Conservation (phyloP, 345 rosid genomes). For the Camelina sativa region DNA sequence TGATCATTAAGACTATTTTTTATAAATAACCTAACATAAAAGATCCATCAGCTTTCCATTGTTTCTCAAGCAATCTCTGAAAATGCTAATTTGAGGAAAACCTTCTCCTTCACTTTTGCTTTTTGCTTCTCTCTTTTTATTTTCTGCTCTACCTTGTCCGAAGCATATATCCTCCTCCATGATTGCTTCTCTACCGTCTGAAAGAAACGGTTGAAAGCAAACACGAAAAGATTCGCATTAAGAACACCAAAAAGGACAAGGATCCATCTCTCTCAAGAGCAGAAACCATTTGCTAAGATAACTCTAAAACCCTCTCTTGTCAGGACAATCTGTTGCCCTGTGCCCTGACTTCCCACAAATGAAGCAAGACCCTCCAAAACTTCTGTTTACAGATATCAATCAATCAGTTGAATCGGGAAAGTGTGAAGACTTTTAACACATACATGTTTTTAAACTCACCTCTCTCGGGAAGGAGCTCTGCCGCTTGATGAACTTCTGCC, state of each 20-base stretch:
- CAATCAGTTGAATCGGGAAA: not conserved
- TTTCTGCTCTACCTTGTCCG: conserved; percentile 35
- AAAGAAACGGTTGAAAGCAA: conserved; percentile 32
- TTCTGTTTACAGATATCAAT: conserved; percentile 40
- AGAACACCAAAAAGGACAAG: conserved; percentile 38
- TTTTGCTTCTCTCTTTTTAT: not conserved
- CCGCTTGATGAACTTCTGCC: conserved; percentile 63
- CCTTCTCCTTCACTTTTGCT: conserved; percentile 21
- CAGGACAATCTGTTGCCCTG: conserved; percentile 88
- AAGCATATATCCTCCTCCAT: conserved; percentile 33
- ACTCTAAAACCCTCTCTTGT: conserved; percentile 52
- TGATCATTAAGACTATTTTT: conserved; percentile 27
- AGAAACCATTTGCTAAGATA: not conserved
- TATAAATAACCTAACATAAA: conserved; percentile 26
- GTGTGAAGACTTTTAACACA: not conserved
- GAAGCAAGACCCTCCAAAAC: conserved; percentile 88
- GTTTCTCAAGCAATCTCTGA: conserved; percentile 43
- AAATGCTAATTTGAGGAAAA: conserved; percentile 36
- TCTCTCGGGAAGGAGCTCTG: conserved; percentile 55
- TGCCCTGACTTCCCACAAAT: conserved; percentile 81
- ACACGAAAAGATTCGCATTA: conserved; percentile 25
- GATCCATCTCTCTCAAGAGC: conserved; percentile 27
- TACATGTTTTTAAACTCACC: conserved; percentile 45
- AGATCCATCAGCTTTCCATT: conserved; percentile 29
- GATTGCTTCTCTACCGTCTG: conserved; percentile 24